Percentiles rank a stretch among this genome's conserved stretches.
Evolutionary conservation across 441 rosid species (phyloP).

Genomic region (Erodium chrysanthum): DNA sequence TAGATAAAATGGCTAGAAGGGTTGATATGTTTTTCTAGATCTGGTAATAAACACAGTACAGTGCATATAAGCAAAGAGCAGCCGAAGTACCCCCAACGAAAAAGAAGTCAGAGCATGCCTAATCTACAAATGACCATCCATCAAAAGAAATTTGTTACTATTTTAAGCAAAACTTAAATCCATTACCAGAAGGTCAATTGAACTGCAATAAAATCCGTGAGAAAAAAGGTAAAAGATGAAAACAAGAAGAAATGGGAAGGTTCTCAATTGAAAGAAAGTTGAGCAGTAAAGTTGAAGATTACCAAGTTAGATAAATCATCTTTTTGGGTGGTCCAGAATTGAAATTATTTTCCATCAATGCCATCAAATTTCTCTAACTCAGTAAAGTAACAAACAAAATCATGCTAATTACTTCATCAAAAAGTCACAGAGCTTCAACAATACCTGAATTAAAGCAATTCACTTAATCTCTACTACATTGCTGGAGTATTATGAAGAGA

Average conservation of each 20-base stretch:
- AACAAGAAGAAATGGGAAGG: not conserved
- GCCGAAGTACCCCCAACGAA: not conserved
- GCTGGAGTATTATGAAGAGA: constrained; percentile 10
- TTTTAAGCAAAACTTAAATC: not conserved
- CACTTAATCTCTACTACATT: constrained; percentile 21
- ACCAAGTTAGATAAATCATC: constrained; percentile 15
- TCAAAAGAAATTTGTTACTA: constrained; percentile 2
- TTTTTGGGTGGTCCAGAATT: constrained; percentile 15
- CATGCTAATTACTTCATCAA: constrained; percentile 31
- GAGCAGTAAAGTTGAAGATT: constrained; percentile 8
- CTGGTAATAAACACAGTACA: not conserved
- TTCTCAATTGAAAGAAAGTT: constrained; percentile 13
- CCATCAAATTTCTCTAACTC: constrained; percentile 26
- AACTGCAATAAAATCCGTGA: not conserved
- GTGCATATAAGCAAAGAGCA: constrained; percentile 2
- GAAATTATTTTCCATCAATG: constrained; percentile 32
- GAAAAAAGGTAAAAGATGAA: constrained; percentile 13
- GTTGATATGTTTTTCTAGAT: not conserved
- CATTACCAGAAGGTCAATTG: not conserved
- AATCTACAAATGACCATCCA: not conserved
- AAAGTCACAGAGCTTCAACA: constrained; percentile 34
- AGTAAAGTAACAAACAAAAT: constrained; percentile 33
- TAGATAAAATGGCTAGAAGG: constrained; percentile 4
- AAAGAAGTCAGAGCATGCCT: not conserved
- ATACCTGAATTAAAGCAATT: constrained; percentile 29